Base-by-base conservation (phyloP, 768 basidiomycete species). In the Leccinellum luteum region DNA sequence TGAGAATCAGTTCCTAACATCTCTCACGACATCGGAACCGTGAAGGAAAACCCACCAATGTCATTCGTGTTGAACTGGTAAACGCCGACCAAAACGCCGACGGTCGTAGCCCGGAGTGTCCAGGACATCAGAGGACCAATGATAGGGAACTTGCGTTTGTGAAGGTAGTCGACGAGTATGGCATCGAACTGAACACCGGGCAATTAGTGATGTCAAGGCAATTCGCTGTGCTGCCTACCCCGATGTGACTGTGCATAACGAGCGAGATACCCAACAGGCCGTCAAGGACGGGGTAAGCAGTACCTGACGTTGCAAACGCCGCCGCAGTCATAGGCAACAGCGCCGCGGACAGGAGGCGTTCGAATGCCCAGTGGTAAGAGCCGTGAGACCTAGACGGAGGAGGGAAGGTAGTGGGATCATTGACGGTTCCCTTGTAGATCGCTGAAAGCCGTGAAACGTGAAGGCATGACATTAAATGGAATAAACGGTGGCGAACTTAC, bases 1-100 rank as follows among this genome's bases (percentile, higher is more conserved):
- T 54, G 53, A 10, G 38, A 56, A n/a, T 60, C 21, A 52, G 56
- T 34, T 48, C 21, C 31, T 45, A 44, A 6, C 19, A 48, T 7
- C 23, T 52, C 10, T 48, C 30, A 30, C 43, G 41, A 57, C 59
- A 10, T 53, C 13, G 59, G 48, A 38, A 52, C 35, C n/a, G 8
- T 10, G 45, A 45, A 25, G 25, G 5, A 38, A 31, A 32, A 80
- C 90, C 63, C 64, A 97, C 97, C 95, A 61, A 99, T 86, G 70
- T 98, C 96, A 69, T 96, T 94, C 44, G 97, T 98, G 78, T 98
- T 98, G 80, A 98, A 98, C 73, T 97, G 90, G 77, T 97, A 99
- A 6, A 98, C 83, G 15, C 97, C 96, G 47, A 93, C 85, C 52
- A 94, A 80, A 5, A 90, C 85, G 21, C 86, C 92, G 38, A 87